phyloP scores from a whole-genome alignment of 192 early-diverging fungal species.

The Umbelopsis sp. region DNA sequence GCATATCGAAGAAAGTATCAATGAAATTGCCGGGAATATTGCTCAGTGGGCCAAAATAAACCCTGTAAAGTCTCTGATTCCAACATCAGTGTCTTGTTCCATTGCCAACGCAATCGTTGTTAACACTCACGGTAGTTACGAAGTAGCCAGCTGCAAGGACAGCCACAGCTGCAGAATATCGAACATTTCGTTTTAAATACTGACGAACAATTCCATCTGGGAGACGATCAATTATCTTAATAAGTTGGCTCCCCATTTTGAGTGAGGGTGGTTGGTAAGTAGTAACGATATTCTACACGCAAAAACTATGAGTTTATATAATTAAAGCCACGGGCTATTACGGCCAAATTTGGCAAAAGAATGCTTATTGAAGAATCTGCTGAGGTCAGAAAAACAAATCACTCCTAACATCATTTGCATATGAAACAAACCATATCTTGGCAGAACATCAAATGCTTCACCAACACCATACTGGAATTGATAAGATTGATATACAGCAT shows the following conservation, averaged over 20 bases:
- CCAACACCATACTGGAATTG: too few relatives aligned
- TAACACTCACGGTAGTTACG: not conserved
- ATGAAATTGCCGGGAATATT: constrained; percentile 28
- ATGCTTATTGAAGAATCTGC: not conserved
- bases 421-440: too few relatives aligned
- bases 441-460: too few relatives aligned
- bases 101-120: not conserved
- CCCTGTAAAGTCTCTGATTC: constrained; percentile 27
- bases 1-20: constrained; percentile 20
- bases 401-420: too few relatives aligned
- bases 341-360: not conserved
- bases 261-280: not conserved
- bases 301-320: too few relatives aligned
- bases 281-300: too few relatives aligned
- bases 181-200: not conserved
- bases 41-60: constrained; percentile 22
- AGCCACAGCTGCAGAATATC: not conserved
- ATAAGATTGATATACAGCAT: too few relatives aligned
- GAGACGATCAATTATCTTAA: not conserved
- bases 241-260: not conserved
- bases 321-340: not conserved
- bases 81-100: not conserved
- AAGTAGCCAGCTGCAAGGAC: not conserved
- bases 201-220: not conserved
- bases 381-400: too few relatives aligned